Evolutionary conservation across 352 stramenopile genomes (phyloP), one percentile per base, ranked within the genome.

Genomic region (Phytophthora capsici): DNA sequence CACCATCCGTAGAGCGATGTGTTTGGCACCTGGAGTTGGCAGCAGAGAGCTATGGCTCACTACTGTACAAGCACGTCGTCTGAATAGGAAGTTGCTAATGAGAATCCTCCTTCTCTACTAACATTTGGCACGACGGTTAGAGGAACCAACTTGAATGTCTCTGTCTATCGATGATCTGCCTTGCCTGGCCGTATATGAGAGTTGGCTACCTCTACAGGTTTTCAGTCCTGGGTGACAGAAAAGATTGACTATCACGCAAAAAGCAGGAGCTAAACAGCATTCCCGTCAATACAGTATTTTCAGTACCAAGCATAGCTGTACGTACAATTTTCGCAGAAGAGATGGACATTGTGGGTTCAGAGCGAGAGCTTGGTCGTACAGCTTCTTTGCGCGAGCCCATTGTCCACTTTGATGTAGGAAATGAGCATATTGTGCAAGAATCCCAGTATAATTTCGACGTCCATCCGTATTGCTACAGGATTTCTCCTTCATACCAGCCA

Each of bases 1-100:
- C 52, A 68, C 63, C 34, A 66, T 71, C 49, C 23, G 58, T 51
- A 50, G 63, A 61, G 37, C 19, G 63, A 71, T 71, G 40, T 64
- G 63, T 20, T 52, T 14, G 55, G 63, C 55, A 70, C 62, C 54
- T 6, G 17, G 19, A 25, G 8, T 19, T 25, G 38, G 26, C 12
- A 40, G 16, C 6, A 50, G 19, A 28, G 7, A 20, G n/a, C 56
- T 22, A 19, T 45, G 32, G 37, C 36, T 58, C 34, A 13, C 34
- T 1, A 8, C 7, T 32, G 4, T 9, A 10, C 6, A 32, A 7
- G 6, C 26, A 32, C 26, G 7, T 32, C 7, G 26, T 10, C 6
- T 32, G 26, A 32, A 32, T 32, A 2, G 26, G 8, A 32, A 13
- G 26, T 32, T 32, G 26, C 26, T 32, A 32, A 32, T 32, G 8